Base-by-base conservation (phyloP, 2,329 filamentous ascomycete genomes). In the Fusarium compactum region DNA sequence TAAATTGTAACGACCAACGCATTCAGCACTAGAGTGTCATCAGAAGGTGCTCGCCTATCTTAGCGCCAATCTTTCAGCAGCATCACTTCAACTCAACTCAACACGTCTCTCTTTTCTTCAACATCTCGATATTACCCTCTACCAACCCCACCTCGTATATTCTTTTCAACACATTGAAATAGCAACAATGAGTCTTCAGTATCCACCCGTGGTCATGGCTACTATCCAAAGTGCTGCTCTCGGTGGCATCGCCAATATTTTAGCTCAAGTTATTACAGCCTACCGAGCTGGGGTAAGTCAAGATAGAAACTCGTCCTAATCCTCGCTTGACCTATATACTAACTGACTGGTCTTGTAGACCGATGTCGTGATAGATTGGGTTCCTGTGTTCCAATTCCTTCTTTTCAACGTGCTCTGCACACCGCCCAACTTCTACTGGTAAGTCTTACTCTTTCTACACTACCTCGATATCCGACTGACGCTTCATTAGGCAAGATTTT, bases 361-460 rank as follows among this genome's bases (percentile, higher is more conserved):
- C 55, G 80, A 88, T 14, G 85, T 92, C 55, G 79, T 82, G 25
- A 82, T 97, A 73, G 88, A 94, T 80, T 85, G 86, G 80, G 81
- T 86, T 8, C 89, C 91, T 6, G 85, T 97, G 45, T 82, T 94
- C 72, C 92, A 94, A 77, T 97, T 97, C 80, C 82, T 92, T 54
- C 76, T 93, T 56, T 97, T 91, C 83, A 88, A 90, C 70, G 77
- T 92, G 34, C 77, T 97, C 63, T 91, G 86, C 79, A 91, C 90
- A 43, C 94, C 94, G 5, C 92, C 92, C 46, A 98, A 98, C 81
- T 93, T 94, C 77, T 78, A 93, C 74, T 97, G 94, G 94, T 89
- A 79, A 73, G 82, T n/a, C 34, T 34, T 47, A n/a, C 44, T 50
- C 40, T 46, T 15, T 24, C 30, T 60, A 68, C 57, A n/a, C 15